phyloP scores from a whole-genome alignment of 2,329 filamentous ascomycete species.

The Metarhizium rileyi region DNA sequence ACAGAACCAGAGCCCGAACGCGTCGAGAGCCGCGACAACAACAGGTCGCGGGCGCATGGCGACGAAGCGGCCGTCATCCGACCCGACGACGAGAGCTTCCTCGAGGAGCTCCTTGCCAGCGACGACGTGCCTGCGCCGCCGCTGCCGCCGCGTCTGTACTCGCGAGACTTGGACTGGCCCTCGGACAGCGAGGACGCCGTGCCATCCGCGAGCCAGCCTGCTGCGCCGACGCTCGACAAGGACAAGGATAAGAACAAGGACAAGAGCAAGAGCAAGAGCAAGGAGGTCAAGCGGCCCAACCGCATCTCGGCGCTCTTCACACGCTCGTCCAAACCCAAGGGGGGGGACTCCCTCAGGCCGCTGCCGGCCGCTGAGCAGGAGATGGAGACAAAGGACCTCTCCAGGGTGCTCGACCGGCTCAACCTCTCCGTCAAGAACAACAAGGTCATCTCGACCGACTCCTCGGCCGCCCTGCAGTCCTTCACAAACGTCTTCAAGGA shows the following conservation, averaged over 20 bases:
- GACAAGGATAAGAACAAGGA: constrained; percentile 14
- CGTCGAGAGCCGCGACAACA: constrained; percentile 3
- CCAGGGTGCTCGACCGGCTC: constrained; percentile 69
- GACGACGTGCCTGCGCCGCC: constrained; percentile 38
- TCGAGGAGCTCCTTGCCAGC: constrained; percentile 40
- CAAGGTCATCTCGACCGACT: constrained; percentile 75
- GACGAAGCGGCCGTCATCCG: constrained; percentile 35
- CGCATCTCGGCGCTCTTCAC: constrained; percentile 27
- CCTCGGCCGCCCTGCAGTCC: constrained; percentile 66
- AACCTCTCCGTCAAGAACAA: constrained; percentile 80
- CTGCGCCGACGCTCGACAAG: constrained; percentile 17
- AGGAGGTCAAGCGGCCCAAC: constrained; percentile 22
- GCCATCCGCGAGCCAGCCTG: background rate
- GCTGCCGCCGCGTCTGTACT: constrained; percentile 43
- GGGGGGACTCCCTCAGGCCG: constrained; percentile 22
- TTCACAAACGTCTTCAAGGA: constrained; percentile 92
- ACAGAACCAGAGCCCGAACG: constrained; percentile 9
- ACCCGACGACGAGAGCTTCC: constrained; percentile 48
- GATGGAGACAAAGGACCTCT: constrained; percentile 60
- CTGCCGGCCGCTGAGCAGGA: constrained; percentile 29
- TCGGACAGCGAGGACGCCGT: constrained; percentile 21
- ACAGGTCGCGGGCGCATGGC: constrained; percentile 2
- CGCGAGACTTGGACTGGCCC: constrained; percentile 40
- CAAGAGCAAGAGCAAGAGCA: constrained; percentile 22
- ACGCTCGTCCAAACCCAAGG: constrained; percentile 31